Evolutionary conservation across 2,329 filamentous ascomycete species (phyloP).

Genomic region (Cytospora chrysosperma): DNA sequence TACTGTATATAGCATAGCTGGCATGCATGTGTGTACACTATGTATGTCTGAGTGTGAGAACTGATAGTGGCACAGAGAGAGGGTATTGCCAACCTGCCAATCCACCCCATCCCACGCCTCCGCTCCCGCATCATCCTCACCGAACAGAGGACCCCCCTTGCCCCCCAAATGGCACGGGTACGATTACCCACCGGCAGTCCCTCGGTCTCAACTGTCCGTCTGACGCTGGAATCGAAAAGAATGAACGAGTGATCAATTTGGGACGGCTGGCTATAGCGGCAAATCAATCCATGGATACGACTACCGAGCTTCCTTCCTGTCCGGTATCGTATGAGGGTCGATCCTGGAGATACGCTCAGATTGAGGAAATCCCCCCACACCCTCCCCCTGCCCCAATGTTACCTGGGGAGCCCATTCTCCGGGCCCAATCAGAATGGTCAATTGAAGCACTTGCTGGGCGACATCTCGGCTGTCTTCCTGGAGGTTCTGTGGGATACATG

Average conservation of each 20-base stretch:
- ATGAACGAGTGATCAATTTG: conserved; percentile 2
- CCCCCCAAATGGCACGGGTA: neutral
- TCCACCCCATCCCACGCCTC: conserved; percentile 10
- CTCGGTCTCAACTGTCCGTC: neutral
- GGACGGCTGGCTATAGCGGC: conserved; percentile 4
- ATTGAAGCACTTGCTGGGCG: conserved; percentile 4
- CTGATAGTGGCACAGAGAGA: neutral
- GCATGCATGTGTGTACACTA: no score
- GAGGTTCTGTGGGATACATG: neutral
- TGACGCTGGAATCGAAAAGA: neutral
- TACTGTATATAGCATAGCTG: no score
- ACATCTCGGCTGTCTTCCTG: conserved; percentile 9
- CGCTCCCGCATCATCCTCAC: neutral
- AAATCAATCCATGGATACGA: neutral
- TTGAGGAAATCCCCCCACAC: neutral
- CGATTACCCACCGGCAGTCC: neutral
- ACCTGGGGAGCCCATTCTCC: neutral
- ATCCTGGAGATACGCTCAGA: neutral
- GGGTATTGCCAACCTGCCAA: no score
- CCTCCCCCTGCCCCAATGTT: neutral
- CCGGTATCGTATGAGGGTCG: neutral
- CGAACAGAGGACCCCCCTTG: neutral
- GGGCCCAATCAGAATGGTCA: conserved; percentile 6
- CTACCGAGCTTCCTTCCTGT: neutral
- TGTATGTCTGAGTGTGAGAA: neutral